A percentile compares a stretch with the other conserved stretches of the same genome.
Conservation (phyloP, 345 rosid species). For the Gossypium herbaceum region DNA sequence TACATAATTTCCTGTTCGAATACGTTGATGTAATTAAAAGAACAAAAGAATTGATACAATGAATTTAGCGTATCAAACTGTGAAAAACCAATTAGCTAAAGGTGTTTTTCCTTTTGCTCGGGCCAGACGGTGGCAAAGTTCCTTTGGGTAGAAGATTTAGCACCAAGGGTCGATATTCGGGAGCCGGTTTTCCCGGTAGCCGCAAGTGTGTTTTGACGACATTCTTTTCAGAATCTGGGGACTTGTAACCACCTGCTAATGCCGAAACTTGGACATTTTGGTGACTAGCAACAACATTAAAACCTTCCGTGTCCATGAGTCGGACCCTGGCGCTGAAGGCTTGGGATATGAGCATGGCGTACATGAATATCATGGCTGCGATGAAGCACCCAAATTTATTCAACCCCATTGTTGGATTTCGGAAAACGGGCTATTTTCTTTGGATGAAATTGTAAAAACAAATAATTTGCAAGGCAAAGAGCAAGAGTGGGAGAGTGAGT, state of each 20-base stretch:
- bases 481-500: neutral
- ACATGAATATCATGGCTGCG: neutral
- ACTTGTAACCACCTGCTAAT: neutral
- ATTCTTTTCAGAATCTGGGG: neutral
- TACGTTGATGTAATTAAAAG: neutral
- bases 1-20: neutral
- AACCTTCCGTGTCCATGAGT: neutral
- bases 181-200: neutral
- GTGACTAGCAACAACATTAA: neutral
- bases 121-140: conserved; percentile 9
- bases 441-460: neutral
- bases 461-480: neutral
- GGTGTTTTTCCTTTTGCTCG: conserved; percentile 29
- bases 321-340: conserved; percentile 14
- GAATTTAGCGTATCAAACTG: neutral
- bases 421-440: neutral
- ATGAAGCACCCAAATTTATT: neutral
- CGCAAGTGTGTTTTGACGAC: neutral
- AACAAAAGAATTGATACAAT: neutral
- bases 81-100: conserved; percentile 4
- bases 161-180: conserved; percentile 15
- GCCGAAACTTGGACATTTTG: neutral
- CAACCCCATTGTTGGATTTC: neutral
- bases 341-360: conserved; percentile 2
- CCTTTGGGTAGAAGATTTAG: neutral